Base-by-base conservation (phyloP, 257 asterid species). In the Prunella vulgaris region DNA sequence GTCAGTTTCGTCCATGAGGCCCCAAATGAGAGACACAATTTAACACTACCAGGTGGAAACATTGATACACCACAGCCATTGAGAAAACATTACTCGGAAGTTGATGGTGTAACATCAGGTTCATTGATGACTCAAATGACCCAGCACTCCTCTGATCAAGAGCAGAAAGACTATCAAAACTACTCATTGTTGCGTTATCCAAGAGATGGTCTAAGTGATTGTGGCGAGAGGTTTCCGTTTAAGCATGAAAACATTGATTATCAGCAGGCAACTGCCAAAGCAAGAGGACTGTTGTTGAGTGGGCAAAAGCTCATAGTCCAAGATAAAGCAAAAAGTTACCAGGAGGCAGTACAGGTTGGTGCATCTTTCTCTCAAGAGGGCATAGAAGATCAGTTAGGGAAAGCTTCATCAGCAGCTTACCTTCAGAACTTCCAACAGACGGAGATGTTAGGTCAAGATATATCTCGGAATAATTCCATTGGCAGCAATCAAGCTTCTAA, bases 211-310 rank as follows among this genome's bases (percentile, higher is more conserved):
- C 86, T 76, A 49, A 70, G 68, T 24, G 72, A 72, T 32, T 56
- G 24, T 51, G 59, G 73, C 64, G 46, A 71, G 60, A 80, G 61
- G 44, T 75, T 77, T 65, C 75, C 73, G 5, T 70, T 51, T 27
- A 78, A 74, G 57, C 46, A 56, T 71, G 73, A 70, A 28, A 37
- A 32, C 65, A 66, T 64, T 52, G 66, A 49, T 63, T 57, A 74
- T 71, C 76, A 80, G 70, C 79, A 78, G 77, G 76, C 76, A 42
- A 77, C 66, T 75, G 79, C 78, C 73, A 57, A 77, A 64, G 74
- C 77, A 64, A 75, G 79, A 48, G 82, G 83, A 60, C 70, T 70
- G 38, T 49, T 78, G 28, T 64, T 66, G 25, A 56, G 71, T 60
- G 81, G 65, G 60, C 78, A 71, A 57, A 70, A 75, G 60, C 67